Conservation (phyloP, 108 stramenopile genomes). For the Bacterosira constricta region DNA sequence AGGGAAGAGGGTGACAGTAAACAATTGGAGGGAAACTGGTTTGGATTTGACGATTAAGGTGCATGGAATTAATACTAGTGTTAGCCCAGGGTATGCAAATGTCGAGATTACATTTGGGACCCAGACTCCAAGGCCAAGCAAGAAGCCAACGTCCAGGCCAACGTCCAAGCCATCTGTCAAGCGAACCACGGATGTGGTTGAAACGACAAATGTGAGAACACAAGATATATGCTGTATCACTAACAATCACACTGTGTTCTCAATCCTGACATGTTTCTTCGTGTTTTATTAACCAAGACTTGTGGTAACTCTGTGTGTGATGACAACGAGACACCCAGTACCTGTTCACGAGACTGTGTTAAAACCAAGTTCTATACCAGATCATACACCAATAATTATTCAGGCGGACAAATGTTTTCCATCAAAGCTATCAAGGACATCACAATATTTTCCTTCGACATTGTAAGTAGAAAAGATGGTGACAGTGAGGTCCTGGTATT, state of each 20-base stretch:
- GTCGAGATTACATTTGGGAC: conserved; percentile 16
- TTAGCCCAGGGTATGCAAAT: conserved; percentile 26
- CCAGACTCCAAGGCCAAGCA: background rate
- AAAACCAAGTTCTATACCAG: background rate
- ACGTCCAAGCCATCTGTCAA: too few relatives aligned
- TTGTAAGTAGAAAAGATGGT: conserved; percentile 6
- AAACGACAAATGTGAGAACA: too few relatives aligned
- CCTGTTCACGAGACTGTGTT: conserved; percentile 18
- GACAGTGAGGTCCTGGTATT: conserved; percentile 13
- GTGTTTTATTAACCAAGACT: background rate
- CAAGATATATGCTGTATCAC: too few relatives aligned
- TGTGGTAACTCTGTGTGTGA: conserved; percentile 10
- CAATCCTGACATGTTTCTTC: too few relatives aligned
- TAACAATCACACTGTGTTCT: too few relatives aligned
- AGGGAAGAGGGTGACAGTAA: background rate
- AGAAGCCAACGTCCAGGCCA: too few relatives aligned
- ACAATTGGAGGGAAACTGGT: conserved; percentile 20
- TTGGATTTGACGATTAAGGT: conserved; percentile 9
- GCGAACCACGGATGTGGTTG: too few relatives aligned
- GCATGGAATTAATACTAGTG: conserved; percentile 15
- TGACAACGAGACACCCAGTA: background rate
- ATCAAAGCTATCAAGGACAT: conserved; percentile 12
- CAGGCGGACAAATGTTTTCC: conserved; percentile 21
- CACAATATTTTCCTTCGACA: conserved; percentile 3
- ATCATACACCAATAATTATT: conserved; percentile 10